Conservation (phyloP, 257 asterid genomes). For the Solanum habrochaites region DNA sequence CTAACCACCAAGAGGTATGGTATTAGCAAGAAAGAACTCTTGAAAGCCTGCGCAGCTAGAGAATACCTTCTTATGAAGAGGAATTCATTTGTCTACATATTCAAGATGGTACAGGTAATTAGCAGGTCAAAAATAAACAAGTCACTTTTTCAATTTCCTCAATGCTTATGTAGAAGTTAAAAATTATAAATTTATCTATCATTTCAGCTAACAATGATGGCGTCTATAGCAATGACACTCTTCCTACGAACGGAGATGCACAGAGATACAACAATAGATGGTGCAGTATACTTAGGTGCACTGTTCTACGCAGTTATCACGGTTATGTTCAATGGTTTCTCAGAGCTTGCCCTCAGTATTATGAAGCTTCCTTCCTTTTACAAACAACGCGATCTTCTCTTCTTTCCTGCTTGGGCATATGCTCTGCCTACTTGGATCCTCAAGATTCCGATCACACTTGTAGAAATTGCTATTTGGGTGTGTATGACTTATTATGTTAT, state of each 20-base stretch:
- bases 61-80: constrained; percentile 63
- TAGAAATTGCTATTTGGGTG: constrained; percentile 23
- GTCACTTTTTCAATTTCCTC: neutral
- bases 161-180: neutral
- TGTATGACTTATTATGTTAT: constrained; percentile 40
- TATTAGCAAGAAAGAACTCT: constrained; percentile 56
- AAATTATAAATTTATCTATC: neutral
- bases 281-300: constrained; percentile 61
- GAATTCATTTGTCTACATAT: constrained; percentile 62
- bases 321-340: constrained; percentile 62
- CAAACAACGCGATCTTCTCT: constrained; percentile 75
- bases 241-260: constrained; percentile 47
- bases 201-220: constrained; percentile 45
- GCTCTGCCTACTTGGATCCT: constrained; percentile 67
- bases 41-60: constrained; percentile 54
- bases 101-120: constrained; percentile 59
- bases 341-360: constrained; percentile 58
- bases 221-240: constrained; percentile 48
- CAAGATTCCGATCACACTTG: constrained; percentile 44
- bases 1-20: constrained; percentile 51
- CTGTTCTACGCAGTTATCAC: constrained; percentile 39
- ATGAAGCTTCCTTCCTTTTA: constrained; percentile 62
- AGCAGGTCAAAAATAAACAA: neutral
- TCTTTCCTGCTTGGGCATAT: constrained; percentile 75
- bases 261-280: constrained; percentile 33